phyloP scores from a whole-genome alignment of 2,329 filamentous ascomycete genomes.

The Fusarium sp. region DNA sequence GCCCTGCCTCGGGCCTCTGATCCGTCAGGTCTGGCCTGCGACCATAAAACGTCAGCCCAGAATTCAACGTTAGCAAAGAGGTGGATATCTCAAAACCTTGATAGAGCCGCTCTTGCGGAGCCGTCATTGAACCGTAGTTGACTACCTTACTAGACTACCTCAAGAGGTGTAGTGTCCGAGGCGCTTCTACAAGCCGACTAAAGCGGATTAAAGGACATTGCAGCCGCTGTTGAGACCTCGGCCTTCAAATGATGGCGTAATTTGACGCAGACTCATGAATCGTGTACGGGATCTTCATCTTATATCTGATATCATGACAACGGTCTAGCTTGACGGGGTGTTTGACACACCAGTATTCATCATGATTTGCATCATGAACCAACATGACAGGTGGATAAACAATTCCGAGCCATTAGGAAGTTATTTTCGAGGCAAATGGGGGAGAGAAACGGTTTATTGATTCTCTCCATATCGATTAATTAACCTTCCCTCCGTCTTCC shows the following conservation, averaged over 20 bases:
- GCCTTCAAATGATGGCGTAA: not conserved
- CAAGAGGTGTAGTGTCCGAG: constrained; percentile 7
- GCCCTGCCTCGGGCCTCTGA: constrained; percentile 32
- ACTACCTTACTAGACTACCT: not conserved
- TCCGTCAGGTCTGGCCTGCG: constrained; percentile 16
- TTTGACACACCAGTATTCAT: not conserved
- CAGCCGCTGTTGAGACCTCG: not conserved
- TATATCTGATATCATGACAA: not conserved
- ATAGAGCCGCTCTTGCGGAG: constrained; percentile 2
- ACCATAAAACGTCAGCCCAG: constrained; percentile 20
- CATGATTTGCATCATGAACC: not conserved
- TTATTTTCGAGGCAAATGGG: not conserved
- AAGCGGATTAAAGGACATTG: not conserved
- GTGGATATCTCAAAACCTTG: not conserved
- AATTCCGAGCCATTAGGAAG: not conserved
- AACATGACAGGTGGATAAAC: not conserved
- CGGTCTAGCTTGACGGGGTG: not conserved
- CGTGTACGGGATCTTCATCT: not conserved
- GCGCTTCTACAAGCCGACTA: not conserved
- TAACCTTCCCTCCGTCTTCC: not conserved
- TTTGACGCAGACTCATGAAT: constrained; percentile 9
- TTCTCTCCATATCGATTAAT: not conserved
- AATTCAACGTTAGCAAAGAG: constrained; percentile 4
- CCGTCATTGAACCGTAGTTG: not conserved
- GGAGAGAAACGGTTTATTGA: not conserved